A percentile compares a stretch with the other conserved stretches of the same genome.
Conservation (phyloP, 371 early-diverging fungal genomes). For the Phascolomyces articulosus region DNA sequence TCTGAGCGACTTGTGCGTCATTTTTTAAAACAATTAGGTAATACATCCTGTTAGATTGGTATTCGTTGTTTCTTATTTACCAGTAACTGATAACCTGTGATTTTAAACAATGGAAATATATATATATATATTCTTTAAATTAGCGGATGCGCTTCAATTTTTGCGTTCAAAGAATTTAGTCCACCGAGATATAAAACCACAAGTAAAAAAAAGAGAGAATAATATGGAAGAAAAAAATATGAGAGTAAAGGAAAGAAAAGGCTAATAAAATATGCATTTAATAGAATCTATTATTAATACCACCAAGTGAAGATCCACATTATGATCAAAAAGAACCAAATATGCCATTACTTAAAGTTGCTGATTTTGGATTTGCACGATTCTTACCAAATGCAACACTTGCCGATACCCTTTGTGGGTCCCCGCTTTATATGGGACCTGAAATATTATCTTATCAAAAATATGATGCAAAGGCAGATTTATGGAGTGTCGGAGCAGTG, state of each 20-base stretch:
- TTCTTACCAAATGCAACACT: slow-evolving; percentile 79
- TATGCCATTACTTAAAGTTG: slow-evolving; percentile 85
- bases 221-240: background rate
- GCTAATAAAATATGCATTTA: background rate
- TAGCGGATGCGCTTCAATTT: slow-evolving; percentile 84
- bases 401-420: slow-evolving; percentile 96
- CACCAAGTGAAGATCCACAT: slow-evolving; percentile 34
- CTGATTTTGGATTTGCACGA: slow-evolving; percentile 97
- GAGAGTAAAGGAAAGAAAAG: background rate
- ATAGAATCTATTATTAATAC: slow-evolving; percentile 80
- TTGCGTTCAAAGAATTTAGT: slow-evolving; percentile 85
- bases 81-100: too few relatives aligned
- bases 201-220: slow-evolving; percentile 53
- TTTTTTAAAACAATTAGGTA: slow-evolving; percentile 87
- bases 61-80: too few relatives aligned
- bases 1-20: slow-evolving; percentile 78
- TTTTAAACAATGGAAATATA: too few relatives aligned
- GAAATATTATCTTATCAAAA: slow-evolving; percentile 92
- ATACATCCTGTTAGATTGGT: too few relatives aligned
- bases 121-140: too few relatives aligned
- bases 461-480: slow-evolving; percentile 93
- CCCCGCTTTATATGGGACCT: slow-evolving; percentile 97
- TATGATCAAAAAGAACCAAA: slow-evolving; percentile 19
- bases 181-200: slow-evolving; percentile 97
- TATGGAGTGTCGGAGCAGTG: slow-evolving; percentile 97